These are phyloP conservation scores for Carallia brachiata DNA, from an alignment of 345 rosid species.

Conservation along the genomic window DNA sequence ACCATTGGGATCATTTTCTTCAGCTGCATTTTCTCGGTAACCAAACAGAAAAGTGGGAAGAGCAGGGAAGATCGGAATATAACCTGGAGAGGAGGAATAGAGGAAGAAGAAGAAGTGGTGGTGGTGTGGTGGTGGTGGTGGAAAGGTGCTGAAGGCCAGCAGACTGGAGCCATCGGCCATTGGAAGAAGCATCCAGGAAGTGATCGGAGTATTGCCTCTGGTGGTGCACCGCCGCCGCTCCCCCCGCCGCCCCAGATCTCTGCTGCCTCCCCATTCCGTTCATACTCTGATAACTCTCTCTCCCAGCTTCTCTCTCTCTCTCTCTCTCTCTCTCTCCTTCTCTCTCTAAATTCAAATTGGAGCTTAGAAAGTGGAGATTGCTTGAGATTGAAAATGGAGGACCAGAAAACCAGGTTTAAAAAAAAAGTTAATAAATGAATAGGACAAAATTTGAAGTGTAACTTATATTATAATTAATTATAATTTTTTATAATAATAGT, in stretches of 20 bases:
- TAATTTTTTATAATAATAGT: too few relatives aligned
- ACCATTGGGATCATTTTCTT: too few relatives aligned
- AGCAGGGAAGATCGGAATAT: neutral
- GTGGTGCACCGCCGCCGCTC: conserved; percentile 49
- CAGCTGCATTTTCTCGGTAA: too few relatives aligned
- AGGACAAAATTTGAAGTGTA: too few relatives aligned
- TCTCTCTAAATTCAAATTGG: conserved; percentile 20
- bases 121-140: neutral
- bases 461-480: too few relatives aligned
- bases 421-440: too few relatives aligned
- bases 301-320: neutral
- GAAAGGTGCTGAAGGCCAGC: conserved; percentile 87
- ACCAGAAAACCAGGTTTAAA: too few relatives aligned
- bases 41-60: neutral
- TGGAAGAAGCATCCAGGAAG: conserved; percentile 68
- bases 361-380: neutral
- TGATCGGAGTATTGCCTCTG: conserved; percentile 84
- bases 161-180: conserved; percentile 92
- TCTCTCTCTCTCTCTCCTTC: neutral
- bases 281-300: conserved; percentile 26
- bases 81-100: conserved; percentile 58
- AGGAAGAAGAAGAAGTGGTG: conserved; percentile 36
- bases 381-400: neutral
- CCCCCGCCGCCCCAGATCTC: conserved; percentile 61
- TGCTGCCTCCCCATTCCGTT: conserved; percentile 70